Evolutionary conservation across 2,329 filamentous ascomycete genomes (phyloP).

Genomic region (Exophiala phaeomuriformis): DNA sequence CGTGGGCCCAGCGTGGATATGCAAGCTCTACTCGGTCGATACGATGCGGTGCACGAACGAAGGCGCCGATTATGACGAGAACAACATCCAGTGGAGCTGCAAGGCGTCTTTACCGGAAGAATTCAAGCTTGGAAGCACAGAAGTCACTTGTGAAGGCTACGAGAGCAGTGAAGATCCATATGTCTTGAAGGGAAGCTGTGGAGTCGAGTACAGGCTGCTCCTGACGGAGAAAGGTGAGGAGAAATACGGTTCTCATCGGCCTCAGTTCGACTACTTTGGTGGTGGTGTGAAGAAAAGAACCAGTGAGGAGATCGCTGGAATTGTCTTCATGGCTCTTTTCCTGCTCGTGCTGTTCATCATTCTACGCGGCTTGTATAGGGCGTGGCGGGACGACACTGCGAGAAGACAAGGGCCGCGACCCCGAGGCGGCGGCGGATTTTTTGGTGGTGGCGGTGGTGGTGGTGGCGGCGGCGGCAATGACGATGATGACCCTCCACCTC

Average conservation of each 20-base stretch:
- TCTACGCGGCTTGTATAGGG: constrained; percentile 26
- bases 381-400: constrained; percentile 28
- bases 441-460: constrained; percentile 31
- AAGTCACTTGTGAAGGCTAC: constrained; percentile 92
- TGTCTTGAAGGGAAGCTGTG: constrained; percentile 86
- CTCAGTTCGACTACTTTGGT: constrained; percentile 27
- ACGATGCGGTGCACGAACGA: constrained; percentile 85
- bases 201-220: constrained; percentile 76
- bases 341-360: constrained; percentile 29
- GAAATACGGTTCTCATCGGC: constrained; percentile 52
- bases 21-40: constrained; percentile 65
- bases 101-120: constrained; percentile 55
- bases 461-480: constrained; percentile 30
- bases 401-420: constrained; percentile 8
- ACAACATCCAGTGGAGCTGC: constrained; percentile 91
- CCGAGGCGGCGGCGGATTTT: constrained; percentile 14
- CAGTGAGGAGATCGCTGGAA: constrained; percentile 23
- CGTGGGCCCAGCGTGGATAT: constrained; percentile 57
- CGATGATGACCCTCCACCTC: constrained; percentile 38
- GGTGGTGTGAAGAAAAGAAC: constrained; percentile 5
- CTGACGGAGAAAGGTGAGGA: constrained; percentile 70
- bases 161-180: constrained; percentile 66
- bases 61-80: constrained; percentile 66
- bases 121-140: constrained; percentile 72
- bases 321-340: constrained; percentile 33